These are phyloP conservation scores for Phytophthora sojae DNA, from an alignment of 352 stramenopile species.

Conservation along the genomic window DNA sequence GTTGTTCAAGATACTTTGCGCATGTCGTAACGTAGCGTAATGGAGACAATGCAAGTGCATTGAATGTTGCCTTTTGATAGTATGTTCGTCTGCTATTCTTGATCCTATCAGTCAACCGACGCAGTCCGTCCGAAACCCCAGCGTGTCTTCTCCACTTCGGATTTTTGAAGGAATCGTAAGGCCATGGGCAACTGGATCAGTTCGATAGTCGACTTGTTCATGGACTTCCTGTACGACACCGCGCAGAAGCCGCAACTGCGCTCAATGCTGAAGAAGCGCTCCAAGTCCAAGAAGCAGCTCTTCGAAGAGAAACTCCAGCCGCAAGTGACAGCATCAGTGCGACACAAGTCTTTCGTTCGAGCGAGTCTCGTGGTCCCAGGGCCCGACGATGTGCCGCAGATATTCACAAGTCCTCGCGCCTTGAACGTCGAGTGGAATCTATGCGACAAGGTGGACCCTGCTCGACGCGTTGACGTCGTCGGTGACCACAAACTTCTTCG, in stretches of 20 bases:
- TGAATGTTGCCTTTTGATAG: conserved; percentile 4
- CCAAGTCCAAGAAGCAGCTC: conserved; percentile 32
- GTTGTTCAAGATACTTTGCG: conserved; percentile 7
- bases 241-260: conserved; percentile 3
- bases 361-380: conserved; percentile 22
- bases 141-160: background rate
- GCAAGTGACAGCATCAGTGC: conserved; percentile 19
- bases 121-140: conserved; percentile 3
- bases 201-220: conserved; percentile 8
- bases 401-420: conserved; percentile 59
- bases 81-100: conserved; percentile 19
- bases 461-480: conserved; percentile 62
- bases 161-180: background rate
- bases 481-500: conserved; percentile 58
- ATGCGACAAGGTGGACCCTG: conserved; percentile 64
- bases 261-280: conserved; percentile 22
- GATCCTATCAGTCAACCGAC: conserved; percentile 1
- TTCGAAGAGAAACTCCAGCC: conserved; percentile 40
- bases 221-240: conserved; percentile 18
- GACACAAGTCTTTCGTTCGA: conserved; percentile 36
- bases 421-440: conserved; percentile 76
- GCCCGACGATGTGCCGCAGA: conserved; percentile 35
- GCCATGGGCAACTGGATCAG: conserved; percentile 31
- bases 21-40: conserved; percentile 23
- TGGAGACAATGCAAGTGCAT: conserved; percentile 24